These are phyloP conservation scores for Paracorniculantispora psalliotae DNA, from an alignment of 2,329 filamentous ascomycete species.

Conservation along the genomic window DNA sequence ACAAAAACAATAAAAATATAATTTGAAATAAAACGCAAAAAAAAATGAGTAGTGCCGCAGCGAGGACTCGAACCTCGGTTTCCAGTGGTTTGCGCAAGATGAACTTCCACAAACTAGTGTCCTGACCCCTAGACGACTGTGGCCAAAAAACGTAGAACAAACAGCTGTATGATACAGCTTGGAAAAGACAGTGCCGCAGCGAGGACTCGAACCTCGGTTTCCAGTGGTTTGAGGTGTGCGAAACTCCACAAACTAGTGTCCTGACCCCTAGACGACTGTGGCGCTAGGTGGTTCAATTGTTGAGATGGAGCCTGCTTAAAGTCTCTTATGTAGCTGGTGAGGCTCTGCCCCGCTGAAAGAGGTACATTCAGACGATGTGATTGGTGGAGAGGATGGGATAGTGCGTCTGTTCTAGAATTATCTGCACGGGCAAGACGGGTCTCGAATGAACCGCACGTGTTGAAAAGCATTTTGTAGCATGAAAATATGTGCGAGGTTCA, in stretches of 20 bases:
- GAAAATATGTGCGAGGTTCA: too few species aligned
- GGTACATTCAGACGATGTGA: not conserved
- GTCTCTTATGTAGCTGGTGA: not conserved
- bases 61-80: conserved; percentile 28
- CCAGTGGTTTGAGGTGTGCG: conserved; percentile 20
- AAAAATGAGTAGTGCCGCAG: conserved; percentile 21
- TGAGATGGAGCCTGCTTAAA: not conserved
- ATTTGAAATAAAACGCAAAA: too few species aligned
- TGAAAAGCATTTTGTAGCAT: too few species aligned
- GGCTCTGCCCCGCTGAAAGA: not conserved
- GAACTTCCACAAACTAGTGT: conserved; percentile 26
- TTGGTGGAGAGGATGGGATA: not conserved
- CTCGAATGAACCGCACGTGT: too few species aligned
- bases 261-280: conserved; percentile 26
- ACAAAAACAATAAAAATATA: too few species aligned
- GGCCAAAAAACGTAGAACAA: conserved; percentile 4
- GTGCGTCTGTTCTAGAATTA: too few species aligned
- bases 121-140: conserved; percentile 26
- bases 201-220: conserved; percentile 29
- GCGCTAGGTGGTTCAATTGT: conserved; percentile 10
- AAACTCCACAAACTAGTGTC: conserved; percentile 27
- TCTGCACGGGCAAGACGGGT: too few species aligned
- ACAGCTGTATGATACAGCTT: not conserved
- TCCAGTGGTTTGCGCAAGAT: conserved; percentile 20
- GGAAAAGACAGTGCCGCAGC: conserved; percentile 18